Base-by-base conservation (phyloP, 306 rosid genomes). In the Albizia julibrissin region DNA sequence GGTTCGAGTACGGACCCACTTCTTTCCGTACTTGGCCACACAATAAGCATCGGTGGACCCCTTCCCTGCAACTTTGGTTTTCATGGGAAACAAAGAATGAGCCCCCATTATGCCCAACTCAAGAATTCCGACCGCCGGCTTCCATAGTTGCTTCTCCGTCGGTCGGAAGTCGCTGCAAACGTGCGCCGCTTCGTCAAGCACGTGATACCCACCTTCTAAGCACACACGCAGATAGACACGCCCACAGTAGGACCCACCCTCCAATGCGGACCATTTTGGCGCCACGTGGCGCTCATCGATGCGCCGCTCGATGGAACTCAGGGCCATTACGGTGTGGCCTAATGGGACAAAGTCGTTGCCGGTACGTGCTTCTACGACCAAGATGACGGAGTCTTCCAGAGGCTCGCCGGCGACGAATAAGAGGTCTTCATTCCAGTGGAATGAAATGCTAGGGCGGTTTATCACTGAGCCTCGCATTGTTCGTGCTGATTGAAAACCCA, bases 111-210 rank as follows among this genome's bases (percentile, higher is more conserved):
- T 93, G n/a, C 99, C 96, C 1, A 95, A 85, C 85, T 95, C 99
- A 3, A 95, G 81, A 64, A 95, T 85, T 39, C 99, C 99, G 16
- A 95, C 61, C 4, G 98, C 69, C 8, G 98, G 91, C 83, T 91
- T 91, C 98, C 98, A 93, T 0, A 95, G 86, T 78, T 92, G 98
- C 85, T 95, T 95, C 1, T 98, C 98, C 40, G 99, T 92, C 34
- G 98, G 97, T 0, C 99, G 91, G 65, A 95, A 93, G 14, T 95
- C 99, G 50, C 99, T 95, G 85, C 98, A 92, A 88, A 95, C 91
- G 84, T 95, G 99, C 79, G 99, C 94, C 76, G 99, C 98, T 78
- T 95, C 99, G 66, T 95, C 99, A 1, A 95, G 91, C 91, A 95
- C 99, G 88, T 95, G 99, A 86, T 95, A 95, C 6, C 99, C 99